Base-by-base conservation (phyloP, 2,329 filamentous ascomycete genomes). In the Sclerotinia nivalis region DNA sequence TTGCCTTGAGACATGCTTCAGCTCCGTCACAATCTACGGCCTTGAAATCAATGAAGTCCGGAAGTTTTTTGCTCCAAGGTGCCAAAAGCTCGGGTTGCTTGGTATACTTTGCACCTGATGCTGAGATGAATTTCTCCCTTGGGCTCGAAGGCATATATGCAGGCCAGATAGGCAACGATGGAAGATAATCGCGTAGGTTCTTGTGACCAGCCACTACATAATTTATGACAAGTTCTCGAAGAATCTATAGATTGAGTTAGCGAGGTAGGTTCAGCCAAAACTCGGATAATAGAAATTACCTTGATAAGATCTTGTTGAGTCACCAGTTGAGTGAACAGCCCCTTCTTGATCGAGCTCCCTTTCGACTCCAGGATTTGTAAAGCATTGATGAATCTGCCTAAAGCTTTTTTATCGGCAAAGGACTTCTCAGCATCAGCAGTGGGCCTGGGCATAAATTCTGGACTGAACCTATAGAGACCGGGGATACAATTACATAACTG, bases 51-150 rank as follows among this genome's bases (percentile, higher is more conserved):
- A 78, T 71, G 31, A 78, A 75, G 28, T 59, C 56, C 49, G 31
- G 18, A 12, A 61, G 58, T n/a, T 73, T 65, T 60, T 71, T 73
- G 45, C 76, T 72, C 71, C 72, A 75, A 25, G 75, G 74, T 45
- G 75, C 73, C 18, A 75, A 47, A 56, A 78, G 67, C 31, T 59
- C 61, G 40, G 49, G 49, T 69, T 74, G 61, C 25, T 56, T 62
- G 4, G 73, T 72, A 31, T 74, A 62, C 37, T 68, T 70, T 13
- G 74, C 73, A 28, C 5, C 64, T 66, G 18, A 74, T 72, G 69
- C 68, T 47, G 59, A 72, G 47, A 56, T 72, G 28, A 34, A 52
- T 22, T 22, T 66, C 18, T 18, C 7, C 18, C 25, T 20, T 1
- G 40, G 12, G 10, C 18, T 43, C 4, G 47, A 43, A 12, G 62